Percentiles rank a stretch among this genome's conserved stretches.
Conservation (phyloP, 345 rosid species). For the Rhizophora mangle region DNA sequence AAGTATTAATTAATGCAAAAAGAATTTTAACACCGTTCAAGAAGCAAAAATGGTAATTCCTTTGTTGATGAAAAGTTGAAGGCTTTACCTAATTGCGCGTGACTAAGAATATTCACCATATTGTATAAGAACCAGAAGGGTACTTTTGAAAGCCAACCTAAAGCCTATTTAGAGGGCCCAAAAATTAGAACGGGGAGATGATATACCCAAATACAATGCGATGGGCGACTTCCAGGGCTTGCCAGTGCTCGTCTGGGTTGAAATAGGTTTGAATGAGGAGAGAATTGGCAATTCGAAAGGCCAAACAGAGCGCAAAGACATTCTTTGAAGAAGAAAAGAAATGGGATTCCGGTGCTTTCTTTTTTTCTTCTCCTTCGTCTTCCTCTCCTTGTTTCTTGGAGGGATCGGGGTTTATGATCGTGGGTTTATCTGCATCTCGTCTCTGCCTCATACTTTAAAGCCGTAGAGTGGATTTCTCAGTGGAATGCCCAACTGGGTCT, state of each 20-base stretch:
- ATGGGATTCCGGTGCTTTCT: constrained; percentile 5
- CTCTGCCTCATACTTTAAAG: constrained; percentile 45
- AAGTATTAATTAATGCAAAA: too few relatives aligned
- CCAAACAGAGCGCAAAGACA: constrained; percentile 52
- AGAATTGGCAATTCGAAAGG: constrained; percentile 56
- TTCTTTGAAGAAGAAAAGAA: constrained; percentile 27
- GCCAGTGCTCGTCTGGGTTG: constrained; percentile 98
- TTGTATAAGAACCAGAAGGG: too few relatives aligned
- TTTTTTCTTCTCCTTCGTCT: constrained; percentile 2
- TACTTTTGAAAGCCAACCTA: too few relatives aligned
- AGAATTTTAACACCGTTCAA: too few relatives aligned
- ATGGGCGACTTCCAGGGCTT: constrained; percentile 87
- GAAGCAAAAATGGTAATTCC: too few relatives aligned
- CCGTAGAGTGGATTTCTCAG: constrained; percentile 84
- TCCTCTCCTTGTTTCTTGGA: constrained; percentile 1
- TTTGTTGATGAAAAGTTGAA: too few relatives aligned
- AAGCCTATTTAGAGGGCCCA: too few relatives aligned
- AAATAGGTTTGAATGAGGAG: constrained; percentile 78
- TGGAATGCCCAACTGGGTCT: constrained; percentile 28
- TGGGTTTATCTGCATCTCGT: constrained; percentile 4
- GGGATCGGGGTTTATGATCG: background rate
- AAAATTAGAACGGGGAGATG: too few relatives aligned
- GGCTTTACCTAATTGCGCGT: too few relatives aligned
- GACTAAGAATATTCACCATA: too few relatives aligned
- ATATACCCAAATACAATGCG: constrained; percentile 70